These are phyloP conservation scores for Podospora pseudoanserina DNA, from an alignment of 495 filamentous ascomycete genomes.

Conservation along the genomic window DNA sequence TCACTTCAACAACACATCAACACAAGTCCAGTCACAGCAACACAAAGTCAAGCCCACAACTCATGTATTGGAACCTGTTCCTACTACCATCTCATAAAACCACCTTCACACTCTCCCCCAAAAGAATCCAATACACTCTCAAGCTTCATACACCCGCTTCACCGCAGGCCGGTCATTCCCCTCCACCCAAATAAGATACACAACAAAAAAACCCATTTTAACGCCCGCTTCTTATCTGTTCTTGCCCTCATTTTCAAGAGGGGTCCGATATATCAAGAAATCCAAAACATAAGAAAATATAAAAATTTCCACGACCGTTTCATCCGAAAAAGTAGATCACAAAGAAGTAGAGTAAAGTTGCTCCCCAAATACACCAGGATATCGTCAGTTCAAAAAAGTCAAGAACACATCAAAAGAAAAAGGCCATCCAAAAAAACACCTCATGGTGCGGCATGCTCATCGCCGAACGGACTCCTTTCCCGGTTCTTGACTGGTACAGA, in stretches of 20 bases:
- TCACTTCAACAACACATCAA: neutral
- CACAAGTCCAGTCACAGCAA: neutral
- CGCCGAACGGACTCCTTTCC: slow-evolving; percentile 51
- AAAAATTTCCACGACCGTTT: neutral
- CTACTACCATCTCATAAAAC: neutral
- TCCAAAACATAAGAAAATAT: neutral
- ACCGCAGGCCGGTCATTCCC: neutral
- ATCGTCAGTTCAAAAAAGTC: neutral
- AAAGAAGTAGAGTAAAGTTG: neutral
- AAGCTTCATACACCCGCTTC: neutral
- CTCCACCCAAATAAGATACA: neutral
- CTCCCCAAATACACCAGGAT: neutral
- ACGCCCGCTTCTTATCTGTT: neutral
- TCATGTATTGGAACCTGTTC: neutral
- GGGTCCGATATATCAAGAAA: neutral
- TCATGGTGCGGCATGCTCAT: slow-evolving; percentile 49
- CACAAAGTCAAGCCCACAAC: neutral
- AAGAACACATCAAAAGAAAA: slow-evolving; percentile 1
- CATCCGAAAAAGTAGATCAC: slow-evolving; percentile 2
- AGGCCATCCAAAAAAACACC: slow-evolving; percentile 5
- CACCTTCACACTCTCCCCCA: neutral
- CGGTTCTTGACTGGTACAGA: slow-evolving; percentile 30
- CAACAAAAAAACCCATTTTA: neutral
- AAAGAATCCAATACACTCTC: neutral
- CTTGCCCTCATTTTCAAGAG: neutral